phyloP scores from a whole-genome alignment of 257 asterid species.

The Ilex asprella region DNA sequence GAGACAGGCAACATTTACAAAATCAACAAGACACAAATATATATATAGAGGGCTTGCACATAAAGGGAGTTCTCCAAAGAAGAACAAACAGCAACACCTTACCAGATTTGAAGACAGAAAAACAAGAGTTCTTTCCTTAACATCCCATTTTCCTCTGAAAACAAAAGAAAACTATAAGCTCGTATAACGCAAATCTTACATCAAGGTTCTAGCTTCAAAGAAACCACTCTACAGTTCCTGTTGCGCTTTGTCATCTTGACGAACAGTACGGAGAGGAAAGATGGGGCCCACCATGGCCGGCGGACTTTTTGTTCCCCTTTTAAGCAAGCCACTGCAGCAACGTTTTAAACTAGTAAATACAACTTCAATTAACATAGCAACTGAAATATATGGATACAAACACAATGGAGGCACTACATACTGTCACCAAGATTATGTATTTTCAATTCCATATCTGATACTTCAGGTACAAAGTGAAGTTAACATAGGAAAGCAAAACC shows the following conservation, averaged over 20 bases:
- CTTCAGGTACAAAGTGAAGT: background rate
- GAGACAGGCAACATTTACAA: background rate
- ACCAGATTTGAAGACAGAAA: background rate
- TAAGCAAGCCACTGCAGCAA: constrained; percentile 79
- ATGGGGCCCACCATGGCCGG: constrained; percentile 97
- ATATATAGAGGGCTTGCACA: too few species aligned
- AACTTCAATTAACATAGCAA: background rate
- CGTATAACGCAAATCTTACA: constrained; percentile 21
- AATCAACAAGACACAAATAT: too few species aligned
- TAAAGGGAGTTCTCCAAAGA: too few species aligned
- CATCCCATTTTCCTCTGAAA: background rate
- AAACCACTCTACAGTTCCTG: constrained; percentile 89
- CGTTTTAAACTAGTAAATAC: constrained; percentile 5
- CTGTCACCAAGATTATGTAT: background rate
- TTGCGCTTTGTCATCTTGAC: constrained; percentile 70
- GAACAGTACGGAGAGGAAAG: constrained; percentile 62
- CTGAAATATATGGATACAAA: background rate
- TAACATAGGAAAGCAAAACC: too few species aligned
- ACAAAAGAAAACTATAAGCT: constrained; percentile 12
- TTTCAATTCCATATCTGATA: background rate
- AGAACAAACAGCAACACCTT: background rate
- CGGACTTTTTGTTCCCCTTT: constrained; percentile 96
- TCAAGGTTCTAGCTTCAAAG: constrained; percentile 96
- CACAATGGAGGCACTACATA: background rate
- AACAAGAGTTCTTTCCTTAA: constrained; percentile 5